A percentile compares a stretch with the other conserved stretches of the same genome.
phyloP scores from a whole-genome alignment of 192 early-diverging fungal genomes.

The Podila clonocystis region DNA sequence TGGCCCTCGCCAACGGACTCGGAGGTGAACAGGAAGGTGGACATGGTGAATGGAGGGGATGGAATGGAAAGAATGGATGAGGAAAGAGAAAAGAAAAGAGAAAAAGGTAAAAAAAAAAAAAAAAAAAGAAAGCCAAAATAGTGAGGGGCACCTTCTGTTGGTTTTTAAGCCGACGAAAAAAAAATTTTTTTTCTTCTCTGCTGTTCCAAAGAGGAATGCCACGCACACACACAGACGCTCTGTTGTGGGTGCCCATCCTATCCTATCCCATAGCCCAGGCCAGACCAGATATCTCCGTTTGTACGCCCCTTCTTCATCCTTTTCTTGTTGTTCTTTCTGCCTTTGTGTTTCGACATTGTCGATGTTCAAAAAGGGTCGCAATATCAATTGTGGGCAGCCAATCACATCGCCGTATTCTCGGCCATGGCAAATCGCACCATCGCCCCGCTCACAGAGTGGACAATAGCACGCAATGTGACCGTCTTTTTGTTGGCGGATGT shows the following conservation, averaged over 20 bases:
- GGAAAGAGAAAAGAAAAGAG: not conserved
- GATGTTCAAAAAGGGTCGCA: not conserved
- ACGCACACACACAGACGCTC: not conserved
- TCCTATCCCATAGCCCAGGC: not conserved
- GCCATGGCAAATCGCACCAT: conserved; percentile 4
- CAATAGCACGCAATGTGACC: not conserved
- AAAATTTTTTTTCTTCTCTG: not conserved
- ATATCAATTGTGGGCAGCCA: not conserved
- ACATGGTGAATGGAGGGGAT: conserved; percentile 2
- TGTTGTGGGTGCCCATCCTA: no score
- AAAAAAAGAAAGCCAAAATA: not conserved
- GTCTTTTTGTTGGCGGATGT: not conserved
- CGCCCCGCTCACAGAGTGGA: not conserved
- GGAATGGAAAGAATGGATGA: not conserved
- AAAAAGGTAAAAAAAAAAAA: not conserved
- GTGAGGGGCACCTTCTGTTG: no score
- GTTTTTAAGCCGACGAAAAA: not conserved
- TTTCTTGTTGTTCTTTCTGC: not conserved
- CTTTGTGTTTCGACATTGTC: not conserved
- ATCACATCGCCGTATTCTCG: not conserved
- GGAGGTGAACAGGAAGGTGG: conserved; percentile 96
- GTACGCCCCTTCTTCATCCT: not conserved
- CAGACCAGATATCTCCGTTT: no score
- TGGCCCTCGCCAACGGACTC: conserved; percentile 99
- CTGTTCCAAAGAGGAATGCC: not conserved